A percentile compares a stretch with the other conserved stretches of the same genome.
Evolutionary conservation across 768 basidiomycete genomes (phyloP).

Genomic region (Astraeus odoratus): DNA sequence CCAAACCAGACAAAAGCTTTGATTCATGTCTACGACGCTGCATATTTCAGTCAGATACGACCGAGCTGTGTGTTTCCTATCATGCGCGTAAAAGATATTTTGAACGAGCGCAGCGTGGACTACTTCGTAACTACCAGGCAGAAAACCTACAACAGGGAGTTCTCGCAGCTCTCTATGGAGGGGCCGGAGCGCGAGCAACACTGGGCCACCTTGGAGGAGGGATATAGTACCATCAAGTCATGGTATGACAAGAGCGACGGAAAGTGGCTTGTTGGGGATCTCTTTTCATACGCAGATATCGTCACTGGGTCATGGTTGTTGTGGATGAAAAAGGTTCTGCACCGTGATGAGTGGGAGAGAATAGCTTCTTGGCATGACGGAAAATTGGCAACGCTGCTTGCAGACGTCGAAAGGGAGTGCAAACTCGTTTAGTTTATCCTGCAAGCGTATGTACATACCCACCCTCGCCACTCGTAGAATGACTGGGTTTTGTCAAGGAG

Average conservation of each 20-base stretch:
- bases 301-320: slow-evolving; percentile 12
- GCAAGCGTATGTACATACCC: too few species aligned
- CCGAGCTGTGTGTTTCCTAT: slow-evolving; percentile 10
- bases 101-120: slow-evolving; percentile 29
- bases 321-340: slow-evolving; percentile 15
- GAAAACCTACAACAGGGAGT: slow-evolving; percentile 22
- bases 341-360: slow-evolving; percentile 21
- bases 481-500: too few species aligned
- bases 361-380: slow-evolving; percentile 20
- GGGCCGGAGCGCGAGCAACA: slow-evolving; percentile 27
- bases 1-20: slow-evolving; percentile 16
- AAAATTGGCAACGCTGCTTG: slow-evolving; percentile 19
- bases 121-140: slow-evolving; percentile 34
- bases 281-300: slow-evolving; percentile 27
- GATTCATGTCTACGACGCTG: slow-evolving; percentile 16
- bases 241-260: slow-evolving; percentile 20
- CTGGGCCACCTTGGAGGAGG: slow-evolving; percentile 18
- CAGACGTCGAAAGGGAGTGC: slow-evolving; percentile 22
- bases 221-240: slow-evolving; percentile 5
- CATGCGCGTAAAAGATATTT: slow-evolving; percentile 17
- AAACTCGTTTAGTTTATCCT: too few species aligned
- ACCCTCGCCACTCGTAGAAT: too few species aligned
- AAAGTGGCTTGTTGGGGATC: slow-evolving; percentile 25
- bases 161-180: slow-evolving; percentile 35
- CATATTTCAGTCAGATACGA: neutral